Percentiles rank a stretch among this genome's conserved stretches.
Conservation (phyloP, 768 basidiomycete genomes). For the Trametes cinnabarina region DNA sequence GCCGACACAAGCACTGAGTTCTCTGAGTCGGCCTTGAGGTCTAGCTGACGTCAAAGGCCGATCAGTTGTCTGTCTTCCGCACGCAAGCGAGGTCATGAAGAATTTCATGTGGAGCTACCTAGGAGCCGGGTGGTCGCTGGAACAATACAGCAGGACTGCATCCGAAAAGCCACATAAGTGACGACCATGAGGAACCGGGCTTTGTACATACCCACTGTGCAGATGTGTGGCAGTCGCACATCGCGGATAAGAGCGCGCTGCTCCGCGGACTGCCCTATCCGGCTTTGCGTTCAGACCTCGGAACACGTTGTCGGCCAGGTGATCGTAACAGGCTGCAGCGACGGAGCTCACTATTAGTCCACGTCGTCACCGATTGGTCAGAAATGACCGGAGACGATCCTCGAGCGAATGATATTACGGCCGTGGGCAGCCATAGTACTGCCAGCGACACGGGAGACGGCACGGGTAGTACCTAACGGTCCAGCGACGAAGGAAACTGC, state of each 20-base stretch:
- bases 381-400: slow-evolving; percentile 21
- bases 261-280: not conserved
- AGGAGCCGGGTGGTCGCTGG: slow-evolving; percentile 5
- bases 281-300: slow-evolving; percentile 5
- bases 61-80: not conserved
- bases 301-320: slow-evolving; percentile 8
- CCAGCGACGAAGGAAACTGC: not conserved
- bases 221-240: too few species aligned
- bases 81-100: slow-evolving; percentile 3
- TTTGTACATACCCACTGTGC: not conserved
- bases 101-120: slow-evolving; percentile 2
- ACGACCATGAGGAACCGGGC: slow-evolving; percentile 3
- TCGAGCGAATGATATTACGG: not conserved
- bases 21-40: not conserved
- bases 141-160: too few species aligned
- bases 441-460: slow-evolving; percentile 4
- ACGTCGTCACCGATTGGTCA: slow-evolving; percentile 14
- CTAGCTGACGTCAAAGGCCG: slow-evolving; percentile 10
- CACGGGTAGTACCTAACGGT: slow-evolving; percentile 6
- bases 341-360: not conserved
- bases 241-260: not conserved
- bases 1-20: too few species aligned
- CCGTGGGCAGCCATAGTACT: not conserved
- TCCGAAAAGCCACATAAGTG: slow-evolving; percentile 5
- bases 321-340: slow-evolving; percentile 4